Percentiles rank a stretch among this genome's conserved stretches.
phyloP scores from a whole-genome alignment of 23 red algal species.

The Cyanidioschyzon merolae region DNA sequence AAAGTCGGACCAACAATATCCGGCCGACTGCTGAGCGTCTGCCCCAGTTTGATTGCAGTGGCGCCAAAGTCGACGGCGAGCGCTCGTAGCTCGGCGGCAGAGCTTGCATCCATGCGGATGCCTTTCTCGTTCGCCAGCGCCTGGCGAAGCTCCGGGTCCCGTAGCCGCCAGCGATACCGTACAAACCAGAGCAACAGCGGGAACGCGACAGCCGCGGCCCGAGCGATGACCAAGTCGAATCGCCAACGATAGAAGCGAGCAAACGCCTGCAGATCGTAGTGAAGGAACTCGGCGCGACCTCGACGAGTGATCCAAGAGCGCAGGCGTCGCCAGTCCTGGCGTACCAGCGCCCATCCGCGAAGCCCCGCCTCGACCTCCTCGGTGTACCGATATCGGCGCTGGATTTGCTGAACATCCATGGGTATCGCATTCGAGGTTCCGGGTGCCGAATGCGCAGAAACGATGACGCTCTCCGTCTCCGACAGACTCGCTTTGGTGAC shows the following conservation, averaged over 20 bases:
- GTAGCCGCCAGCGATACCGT: slow-evolving; percentile 29
- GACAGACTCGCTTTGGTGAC: too few species aligned
- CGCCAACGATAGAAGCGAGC: slow-evolving; percentile 6
- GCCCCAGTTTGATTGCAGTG: slow-evolving; percentile 63
- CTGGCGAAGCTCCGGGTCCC: slow-evolving; percentile 1
- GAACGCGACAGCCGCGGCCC: slow-evolving; percentile 35
- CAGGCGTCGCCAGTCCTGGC: not conserved
- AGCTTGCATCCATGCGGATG: not conserved
- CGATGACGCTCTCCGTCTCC: too few species aligned
- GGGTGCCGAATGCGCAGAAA: too few species aligned
- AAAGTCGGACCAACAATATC: slow-evolving; percentile 58
- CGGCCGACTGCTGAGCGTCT: slow-evolving; percentile 67
- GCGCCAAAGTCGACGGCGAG: slow-evolving; percentile 43
- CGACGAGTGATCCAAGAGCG: not conserved
- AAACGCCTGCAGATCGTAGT: not conserved
- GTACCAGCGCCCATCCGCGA: not conserved
- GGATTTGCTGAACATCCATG: too few species aligned
- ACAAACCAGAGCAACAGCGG: slow-evolving; percentile 43
- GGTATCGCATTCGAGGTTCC: too few species aligned
- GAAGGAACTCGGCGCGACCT: slow-evolving; percentile 10
- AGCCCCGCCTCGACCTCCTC: not conserved
- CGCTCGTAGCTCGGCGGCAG: slow-evolving; percentile 45
- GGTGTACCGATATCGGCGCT: slow-evolving; percentile 2
- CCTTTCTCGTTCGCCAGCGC: not conserved
- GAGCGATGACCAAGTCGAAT: slow-evolving; percentile 22